Conservation (phyloP, 2,329 filamentous ascomycete genomes). For the Didymella pomorum region DNA sequence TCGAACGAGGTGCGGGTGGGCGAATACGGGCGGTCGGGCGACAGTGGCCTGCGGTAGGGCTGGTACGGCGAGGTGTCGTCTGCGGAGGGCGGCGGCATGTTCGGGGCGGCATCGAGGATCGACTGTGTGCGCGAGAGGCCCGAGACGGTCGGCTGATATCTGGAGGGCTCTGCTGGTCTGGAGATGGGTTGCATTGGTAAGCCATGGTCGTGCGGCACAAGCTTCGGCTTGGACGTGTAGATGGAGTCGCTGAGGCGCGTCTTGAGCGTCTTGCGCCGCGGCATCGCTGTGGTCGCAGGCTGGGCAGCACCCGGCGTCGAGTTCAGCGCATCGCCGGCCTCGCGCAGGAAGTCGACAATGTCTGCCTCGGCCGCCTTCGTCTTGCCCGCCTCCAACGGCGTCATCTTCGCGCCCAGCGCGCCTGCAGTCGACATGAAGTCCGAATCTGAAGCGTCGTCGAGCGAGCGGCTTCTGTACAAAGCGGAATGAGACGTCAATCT, state of each 20-base stretch:
- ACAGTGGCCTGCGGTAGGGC: constrained; percentile 61
- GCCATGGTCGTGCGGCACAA: constrained; percentile 37
- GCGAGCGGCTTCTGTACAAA: constrained; percentile 37
- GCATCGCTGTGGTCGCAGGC: constrained; percentile 21
- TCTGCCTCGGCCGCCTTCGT: constrained; percentile 48
- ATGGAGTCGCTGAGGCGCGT: constrained; percentile 34
- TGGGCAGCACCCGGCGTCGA: constrained; percentile 15
- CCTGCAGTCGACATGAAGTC: constrained; percentile 45
- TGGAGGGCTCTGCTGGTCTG: constrained; percentile 48
- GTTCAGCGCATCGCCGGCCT: constrained; percentile 48
- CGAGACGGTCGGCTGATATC: constrained; percentile 58
- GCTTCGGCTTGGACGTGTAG: constrained; percentile 28
- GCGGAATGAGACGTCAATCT: constrained; percentile 27
- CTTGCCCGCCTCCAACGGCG: constrained; percentile 39
- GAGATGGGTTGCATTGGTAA: constrained; percentile 48
- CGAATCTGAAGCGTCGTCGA: constrained; percentile 46
- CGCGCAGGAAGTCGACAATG: constrained; percentile 55
- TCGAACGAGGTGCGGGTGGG: constrained; percentile 65
- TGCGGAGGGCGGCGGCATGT: constrained; percentile 62
- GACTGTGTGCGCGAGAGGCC: constrained; percentile 58
- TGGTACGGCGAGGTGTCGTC: constrained; percentile 67
- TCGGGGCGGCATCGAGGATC: constrained; percentile 59
- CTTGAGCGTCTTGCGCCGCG: constrained; percentile 36
- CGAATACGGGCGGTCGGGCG: constrained; percentile 65
- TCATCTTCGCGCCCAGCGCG: constrained; percentile 40